Percentiles rank a stretch among this genome's conserved stretches.
phyloP scores from a whole-genome alignment of 2,329 filamentous ascomycete species.

The Dothideomycetes sp. region DNA sequence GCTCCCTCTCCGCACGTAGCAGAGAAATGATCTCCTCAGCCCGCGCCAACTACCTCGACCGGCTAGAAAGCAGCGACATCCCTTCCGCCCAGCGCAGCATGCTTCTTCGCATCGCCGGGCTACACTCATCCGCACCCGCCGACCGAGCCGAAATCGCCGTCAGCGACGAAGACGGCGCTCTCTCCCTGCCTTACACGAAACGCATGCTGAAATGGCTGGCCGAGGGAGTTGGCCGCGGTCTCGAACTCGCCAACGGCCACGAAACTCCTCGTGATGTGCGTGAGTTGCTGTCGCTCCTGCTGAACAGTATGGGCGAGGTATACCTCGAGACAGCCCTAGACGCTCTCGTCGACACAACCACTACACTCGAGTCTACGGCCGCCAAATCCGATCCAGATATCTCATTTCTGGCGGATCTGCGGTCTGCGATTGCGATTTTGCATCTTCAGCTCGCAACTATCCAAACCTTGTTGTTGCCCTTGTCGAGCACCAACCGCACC shows the following conservation, averaged over 20 bases:
- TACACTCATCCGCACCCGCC: conserved; percentile 49
- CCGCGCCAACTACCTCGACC: conserved; percentile 82
- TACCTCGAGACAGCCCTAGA: conserved; percentile 57
- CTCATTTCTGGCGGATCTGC: conserved; percentile 66
- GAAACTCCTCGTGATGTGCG: conserved; percentile 94
- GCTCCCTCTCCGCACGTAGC: conserved; percentile 77
- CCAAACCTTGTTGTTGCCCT: conserved; percentile 75
- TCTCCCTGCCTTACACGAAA: conserved; percentile 83
- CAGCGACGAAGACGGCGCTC: conserved; percentile 73
- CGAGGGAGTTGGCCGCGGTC: conserved; percentile 79
- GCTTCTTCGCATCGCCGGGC: conserved; percentile 77
- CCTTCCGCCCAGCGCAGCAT: conserved; percentile 81
- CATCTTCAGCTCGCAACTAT: conserved; percentile 92
- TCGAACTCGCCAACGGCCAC: conserved; percentile 77
- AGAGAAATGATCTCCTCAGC: conserved; percentile 80
- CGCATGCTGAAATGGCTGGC: conserved; percentile 97
- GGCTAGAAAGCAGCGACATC: conserved; percentile 78
- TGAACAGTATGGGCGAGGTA: conserved; percentile 80
- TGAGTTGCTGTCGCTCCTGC: conserved; percentile 68
- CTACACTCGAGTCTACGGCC: conserved; percentile 58
- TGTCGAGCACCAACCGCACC: conserved; percentile 82
- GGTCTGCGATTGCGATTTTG: conserved; percentile 75
- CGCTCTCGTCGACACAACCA: conserved; percentile 62
- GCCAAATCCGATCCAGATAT: conserved; percentile 80
- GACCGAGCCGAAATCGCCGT: conserved; percentile 82